A percentile compares a stretch with the other conserved stretches of the same genome.
These are phyloP conservation scores for Aleurites moluccanus DNA, from an alignment of 441 rosid genomes.

Conservation along the genomic window DNA sequence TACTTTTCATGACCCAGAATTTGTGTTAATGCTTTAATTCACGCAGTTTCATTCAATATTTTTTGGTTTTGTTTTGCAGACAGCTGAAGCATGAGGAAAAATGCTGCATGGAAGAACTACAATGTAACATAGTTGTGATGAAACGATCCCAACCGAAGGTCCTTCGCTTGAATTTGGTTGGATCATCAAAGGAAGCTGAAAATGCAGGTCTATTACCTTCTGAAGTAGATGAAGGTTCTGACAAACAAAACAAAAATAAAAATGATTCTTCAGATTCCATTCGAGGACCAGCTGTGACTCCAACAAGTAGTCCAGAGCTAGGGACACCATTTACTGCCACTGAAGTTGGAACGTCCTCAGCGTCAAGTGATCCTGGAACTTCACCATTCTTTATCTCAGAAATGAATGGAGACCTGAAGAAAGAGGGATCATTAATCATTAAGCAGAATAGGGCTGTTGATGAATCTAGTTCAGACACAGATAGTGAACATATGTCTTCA, in stretches of 20 bases:
- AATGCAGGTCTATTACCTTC: slow-evolving; percentile 38
- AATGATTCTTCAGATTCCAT: slow-evolving; percentile 48
- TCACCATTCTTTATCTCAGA: slow-evolving; percentile 75
- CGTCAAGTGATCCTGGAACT: slow-evolving; percentile 90
- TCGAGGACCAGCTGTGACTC: slow-evolving; percentile 80
- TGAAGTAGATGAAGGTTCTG: slow-evolving; percentile 48
- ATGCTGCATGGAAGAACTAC: slow-evolving; percentile 83
- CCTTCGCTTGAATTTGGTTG: slow-evolving; percentile 89
- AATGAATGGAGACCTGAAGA: slow-evolving; percentile 58
- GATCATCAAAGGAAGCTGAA: slow-evolving; percentile 55
- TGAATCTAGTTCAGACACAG: slow-evolving; percentile 79
- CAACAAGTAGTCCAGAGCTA: slow-evolving; percentile 92
- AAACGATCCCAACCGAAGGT: slow-evolving; percentile 88
- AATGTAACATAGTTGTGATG: slow-evolving; percentile 95
- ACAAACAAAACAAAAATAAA: slow-evolving; percentile 40
- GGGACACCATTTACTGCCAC: slow-evolving; percentile 91
- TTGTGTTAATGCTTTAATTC: slow-evolving; percentile 4
- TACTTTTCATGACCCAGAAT: slow-evolving; percentile 6
- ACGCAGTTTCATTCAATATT: slow-evolving; percentile 3
- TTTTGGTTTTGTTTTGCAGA: slow-evolving; percentile 41
- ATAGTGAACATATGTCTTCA: slow-evolving; percentile 61
- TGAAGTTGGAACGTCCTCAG: slow-evolving; percentile 91
- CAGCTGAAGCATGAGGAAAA: slow-evolving; percentile 84
- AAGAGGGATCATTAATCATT: slow-evolving; percentile 50
- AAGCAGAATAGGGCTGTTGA: slow-evolving; percentile 55